Base-by-base conservation (phyloP, 352 stramenopile genomes). In the Pythium rhizo-oryzae region DNA sequence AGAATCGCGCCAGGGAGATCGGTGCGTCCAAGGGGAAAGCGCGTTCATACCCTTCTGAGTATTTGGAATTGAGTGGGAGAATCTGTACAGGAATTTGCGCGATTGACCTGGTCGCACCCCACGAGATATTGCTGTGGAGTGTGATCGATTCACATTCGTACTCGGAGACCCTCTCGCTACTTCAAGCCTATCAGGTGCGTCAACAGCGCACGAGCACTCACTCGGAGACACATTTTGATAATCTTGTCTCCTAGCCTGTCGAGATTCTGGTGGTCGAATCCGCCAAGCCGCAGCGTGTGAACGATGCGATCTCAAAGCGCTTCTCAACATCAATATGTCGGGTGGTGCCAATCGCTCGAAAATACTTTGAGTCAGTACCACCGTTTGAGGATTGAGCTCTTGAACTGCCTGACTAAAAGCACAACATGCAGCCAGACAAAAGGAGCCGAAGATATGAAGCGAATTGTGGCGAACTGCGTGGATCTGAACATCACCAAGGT, bases 401-500 rank as follows among this genome's bases (percentile, higher is more conserved):
- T 47, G 41, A 47, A 47, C 15, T 19, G 65, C 8, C n/a, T 57
- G 41, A 67, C 21, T 56, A 24, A 39, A 8, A 53, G 15, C 25
- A 37, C 9, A 13, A 24, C 60, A 4, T 30, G 0, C 35, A 96
- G 89, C 62, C 89, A 96, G 65, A 92, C 85, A 9, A 91, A 92
- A 77, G 89, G 89, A 53, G 83, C 82, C 19, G 87, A 94, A 64
- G 86, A 96, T 67, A 70, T 96, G 35, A 94, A 93, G 67, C 76
- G 89, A 25, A 75, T 96, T 28, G 89, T 92, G 69, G 73, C 83
- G 41, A 94, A 96, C 61, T 87, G 78, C n/a, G 75, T 93, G 19
- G 89, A 96, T 41, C 79, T 92, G 43, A 94, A 92, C 50, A 87
- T 94, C n/a, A 77, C 80, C 44, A 80, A 84, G 62, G 88, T 93